Base-by-base conservation (phyloP, 257 asterid genomes). In the Leonotis leonurus region DNA sequence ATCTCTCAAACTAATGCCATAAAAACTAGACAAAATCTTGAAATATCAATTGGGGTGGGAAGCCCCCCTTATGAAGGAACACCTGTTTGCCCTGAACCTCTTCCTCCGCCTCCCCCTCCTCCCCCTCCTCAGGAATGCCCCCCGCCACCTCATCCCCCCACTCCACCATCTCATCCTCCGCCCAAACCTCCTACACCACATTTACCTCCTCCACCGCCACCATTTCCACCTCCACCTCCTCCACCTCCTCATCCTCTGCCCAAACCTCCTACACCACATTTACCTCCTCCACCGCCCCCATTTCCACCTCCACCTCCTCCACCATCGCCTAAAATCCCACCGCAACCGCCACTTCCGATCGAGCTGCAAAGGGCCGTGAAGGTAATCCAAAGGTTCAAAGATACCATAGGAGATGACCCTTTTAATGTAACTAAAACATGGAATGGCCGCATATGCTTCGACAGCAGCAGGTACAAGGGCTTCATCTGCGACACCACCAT, bases 371-470 rank as follows among this genome's bases (percentile, higher is more conserved):
- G 32, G 39, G 77, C 78, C 7, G 35, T 60, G 10, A 2, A 5
- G 9, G 85, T 60, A 2, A 83, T 83, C 70, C 1, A 39, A 54
- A 64, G 16, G 16, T 76, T 88, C 69, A 62, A 0, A 21, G 7
- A 0, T 0, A 67, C 68, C 24, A 79, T 88, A 39, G 44, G 8
- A 0, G 0, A 0, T 0, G 94, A 81, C 51, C 87, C 87, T 10
- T 0, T 11, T 0, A 0, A 1, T 52, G 11, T 76, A 4, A 74
- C 69, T 0, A 0, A 1, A 0, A 83, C 91, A 22, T 88, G 96
- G 96, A 56, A 0, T 0, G 96, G 96, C 30, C 32, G 21, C 0
- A 35, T 88, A 11, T 88, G 96, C 39, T 6, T 0, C 36, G 88
- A 80, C 64, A 55, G 36, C 0, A 25, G 75, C 24, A 33, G 5